Evolutionary conservation across 192 early-diverging fungal species (phyloP), one percentile per base, ranked within the genome.

Genomic region (Linnemannia zychae): DNA sequence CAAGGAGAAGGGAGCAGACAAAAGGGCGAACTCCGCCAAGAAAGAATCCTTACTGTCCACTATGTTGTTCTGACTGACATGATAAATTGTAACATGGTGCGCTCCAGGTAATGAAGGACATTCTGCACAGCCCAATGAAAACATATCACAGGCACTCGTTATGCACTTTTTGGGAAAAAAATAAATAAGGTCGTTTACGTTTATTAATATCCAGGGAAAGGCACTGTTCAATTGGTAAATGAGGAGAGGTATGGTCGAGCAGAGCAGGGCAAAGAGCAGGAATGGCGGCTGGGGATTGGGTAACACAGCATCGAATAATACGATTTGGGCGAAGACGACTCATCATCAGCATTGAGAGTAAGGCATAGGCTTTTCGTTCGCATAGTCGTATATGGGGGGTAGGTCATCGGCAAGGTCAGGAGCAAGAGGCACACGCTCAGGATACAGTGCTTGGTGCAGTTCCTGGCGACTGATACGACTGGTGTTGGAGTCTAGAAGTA

Each of bases 401-500:
- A 85, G 18, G 37, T 79, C 77, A 34, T 79, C 74, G 7, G 40
- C 74, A 18, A 76, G 48, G 33, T 76, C 83, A 4, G 83, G 77
- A 5, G 79, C 83, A 22, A 79, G 22, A 18, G 70, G 83, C 37
- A 79, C 83, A 5, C 83, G 72, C 44, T 85, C 83, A 4, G 83
- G 83, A 49, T 85, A 85, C 15, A 66, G 4, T 7, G 71, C 83
- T 18, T 11, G 60, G 16, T 50, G 52, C 3, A 85, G 53, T 37
- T 75, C 50, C 4, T 78, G 44, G 16, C 74, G 57, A 17, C 67
- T 66, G 31, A 69, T 37, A 22, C 83, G 73, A 22, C 67, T 76
- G 17, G 83, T 85, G 50, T 85, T 85, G 11, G 83, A 85, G 24
- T 85, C 83, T 49, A 85, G 47, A 1, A 85, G 74, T 0, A 65